Percentiles rank a stretch among this genome's conserved stretches.
phyloP scores from a whole-genome alignment of 805 yeast species.

The Ogataea haglerorum region DNA sequence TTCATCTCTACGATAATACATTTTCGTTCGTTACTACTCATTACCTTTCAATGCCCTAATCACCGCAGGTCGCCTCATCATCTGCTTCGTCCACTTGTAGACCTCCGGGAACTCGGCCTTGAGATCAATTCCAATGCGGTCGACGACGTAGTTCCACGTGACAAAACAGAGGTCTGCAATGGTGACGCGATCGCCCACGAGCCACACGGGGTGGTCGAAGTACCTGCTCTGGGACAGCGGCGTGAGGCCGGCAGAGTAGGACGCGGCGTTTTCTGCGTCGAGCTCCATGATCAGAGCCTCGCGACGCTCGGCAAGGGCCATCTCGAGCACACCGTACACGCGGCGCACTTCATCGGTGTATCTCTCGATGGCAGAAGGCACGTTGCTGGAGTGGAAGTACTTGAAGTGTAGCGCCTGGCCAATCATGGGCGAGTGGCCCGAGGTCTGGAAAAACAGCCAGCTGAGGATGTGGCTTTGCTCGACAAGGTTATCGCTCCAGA shows the following conservation, averaged over 20 bases:
- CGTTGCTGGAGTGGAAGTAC: conserved; percentile 81
- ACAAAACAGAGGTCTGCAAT: conserved; percentile 91
- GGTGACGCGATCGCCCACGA: conserved; percentile 79
- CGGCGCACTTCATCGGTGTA: conserved; percentile 90
- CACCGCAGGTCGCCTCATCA: conserved; percentile 95
- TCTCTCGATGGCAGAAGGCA: conserved; percentile 85
- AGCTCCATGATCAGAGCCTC: conserved; percentile 87
- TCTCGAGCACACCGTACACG: conserved; percentile 90
- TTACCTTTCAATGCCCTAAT: conserved; percentile 70
- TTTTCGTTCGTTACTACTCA: conserved; percentile 9
- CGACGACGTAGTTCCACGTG: conserved; percentile 96
- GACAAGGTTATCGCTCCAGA: conserved; percentile 74
- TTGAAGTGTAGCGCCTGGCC: conserved; percentile 95
- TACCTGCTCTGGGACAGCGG: conserved; percentile 81
- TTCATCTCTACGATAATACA: neutral
- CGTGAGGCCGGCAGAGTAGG: conserved; percentile 83
- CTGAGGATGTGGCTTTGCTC: conserved; percentile 83
- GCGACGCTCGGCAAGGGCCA: conserved; percentile 90
- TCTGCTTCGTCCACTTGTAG: conserved; percentile 89
- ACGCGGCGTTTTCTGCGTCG: conserved; percentile 82
- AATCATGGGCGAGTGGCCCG: conserved; percentile 98
- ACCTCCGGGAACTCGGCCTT: conserved; percentile 91
- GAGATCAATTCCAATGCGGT: conserved; percentile 84
- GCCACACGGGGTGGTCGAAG: conserved; percentile 93
- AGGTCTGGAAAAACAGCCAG: conserved; percentile 93